Conservation (phyloP, 163 green algal genomes). For the Volvox carteri region DNA sequence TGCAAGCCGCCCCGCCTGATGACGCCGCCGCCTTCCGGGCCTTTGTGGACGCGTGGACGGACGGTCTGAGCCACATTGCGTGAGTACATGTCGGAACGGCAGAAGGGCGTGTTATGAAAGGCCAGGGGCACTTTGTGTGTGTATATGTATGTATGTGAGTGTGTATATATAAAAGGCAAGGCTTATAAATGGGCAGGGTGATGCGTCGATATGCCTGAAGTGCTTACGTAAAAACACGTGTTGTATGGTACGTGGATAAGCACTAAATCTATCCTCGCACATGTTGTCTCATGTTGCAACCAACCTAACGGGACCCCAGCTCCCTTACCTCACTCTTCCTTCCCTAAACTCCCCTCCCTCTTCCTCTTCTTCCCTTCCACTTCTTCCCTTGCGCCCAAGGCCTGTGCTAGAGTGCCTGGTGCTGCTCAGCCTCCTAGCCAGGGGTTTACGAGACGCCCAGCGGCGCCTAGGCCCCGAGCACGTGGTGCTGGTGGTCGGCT, state of each 20-base stretch:
- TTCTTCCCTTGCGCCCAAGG: not conserved
- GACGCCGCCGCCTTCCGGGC: not conserved
- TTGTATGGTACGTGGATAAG: too few species aligned
- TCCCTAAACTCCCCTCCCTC: not conserved
- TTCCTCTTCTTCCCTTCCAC: not conserved
- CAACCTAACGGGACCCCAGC: too few species aligned
- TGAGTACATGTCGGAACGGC: too few species aligned
- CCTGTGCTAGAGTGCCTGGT: conserved; percentile 16
- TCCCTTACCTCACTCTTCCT: not conserved
- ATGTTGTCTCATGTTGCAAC: too few species aligned
- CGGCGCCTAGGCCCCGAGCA: not conserved
- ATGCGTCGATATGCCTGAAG: too few species aligned
- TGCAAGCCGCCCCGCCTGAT: not conserved
- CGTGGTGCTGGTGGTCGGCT: conserved; percentile 7
- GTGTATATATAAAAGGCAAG: too few species aligned
- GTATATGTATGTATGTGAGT: too few species aligned
- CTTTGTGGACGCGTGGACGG: conserved; percentile 3
- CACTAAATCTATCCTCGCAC: too few species aligned
- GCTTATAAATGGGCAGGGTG: too few species aligned
- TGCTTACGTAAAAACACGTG: too few species aligned
- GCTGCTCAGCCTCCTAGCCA: conserved; percentile 10
- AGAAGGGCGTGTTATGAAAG: too few species aligned
- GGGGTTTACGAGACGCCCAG: not conserved
- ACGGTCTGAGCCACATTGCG: not conserved
- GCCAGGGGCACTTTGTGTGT: too few species aligned